phyloP scores from a whole-genome alignment of 2,329 filamentous ascomycete species.

The Penicillium verrucosum region DNA sequence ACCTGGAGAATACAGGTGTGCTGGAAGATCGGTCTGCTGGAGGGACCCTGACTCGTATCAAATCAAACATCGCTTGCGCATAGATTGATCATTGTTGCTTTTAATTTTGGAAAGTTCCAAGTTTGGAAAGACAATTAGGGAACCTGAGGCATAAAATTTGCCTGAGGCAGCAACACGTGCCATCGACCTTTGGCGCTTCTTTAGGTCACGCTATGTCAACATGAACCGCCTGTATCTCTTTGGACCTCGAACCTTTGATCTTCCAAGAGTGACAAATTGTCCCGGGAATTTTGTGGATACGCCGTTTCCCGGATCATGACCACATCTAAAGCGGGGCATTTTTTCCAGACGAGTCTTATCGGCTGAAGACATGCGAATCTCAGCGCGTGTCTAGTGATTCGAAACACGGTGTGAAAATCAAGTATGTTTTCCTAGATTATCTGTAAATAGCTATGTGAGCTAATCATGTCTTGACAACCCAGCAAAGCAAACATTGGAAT shows the following conservation, averaged over 20 bases:
- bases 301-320: not conserved
- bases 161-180: slow-evolving; percentile 14
- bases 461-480: not conserved
- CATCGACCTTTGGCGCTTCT: not conserved
- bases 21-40: not conserved
- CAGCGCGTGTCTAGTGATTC: not conserved
- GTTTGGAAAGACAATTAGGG: not conserved
- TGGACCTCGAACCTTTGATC: not conserved
- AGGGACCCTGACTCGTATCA: not conserved
- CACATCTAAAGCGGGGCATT: slow-evolving; percentile 5
- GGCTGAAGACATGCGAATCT: not conserved
- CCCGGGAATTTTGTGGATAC: not conserved
- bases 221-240: not conserved
- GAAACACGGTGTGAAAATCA: not conserved
- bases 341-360: slow-evolving; percentile 1
- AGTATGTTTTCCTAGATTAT: not conserved
- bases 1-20: not conserved
- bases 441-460: not conserved
- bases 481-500: not conserved
- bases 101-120: not conserved
- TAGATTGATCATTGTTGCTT: not conserved
- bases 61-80: not conserved
- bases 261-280: not conserved
- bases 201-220: not conserved
- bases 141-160: not conserved